phyloP scores from a whole-genome alignment of 768 basidiomycete genomes.

The Boletus reticuloceps region DNA sequence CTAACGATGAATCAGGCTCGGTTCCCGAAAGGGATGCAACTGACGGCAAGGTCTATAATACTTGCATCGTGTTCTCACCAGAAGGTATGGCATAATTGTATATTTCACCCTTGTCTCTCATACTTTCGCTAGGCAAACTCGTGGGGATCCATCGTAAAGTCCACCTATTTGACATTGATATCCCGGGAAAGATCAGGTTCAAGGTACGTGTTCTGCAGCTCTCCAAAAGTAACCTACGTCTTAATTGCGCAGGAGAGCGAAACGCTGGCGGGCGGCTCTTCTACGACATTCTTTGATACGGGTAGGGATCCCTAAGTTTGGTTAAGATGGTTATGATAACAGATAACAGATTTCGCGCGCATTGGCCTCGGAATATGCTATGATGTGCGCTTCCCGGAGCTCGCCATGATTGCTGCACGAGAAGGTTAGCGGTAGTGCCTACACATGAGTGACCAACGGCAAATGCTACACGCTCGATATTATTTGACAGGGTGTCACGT shows the following conservation, averaged over 20 bases:
- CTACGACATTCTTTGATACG: conserved; percentile 81
- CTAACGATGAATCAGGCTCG: conserved; percentile 56
- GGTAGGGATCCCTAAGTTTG: conserved; percentile 42
- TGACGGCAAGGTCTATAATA: conserved; percentile 82
- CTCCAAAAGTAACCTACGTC: background rate
- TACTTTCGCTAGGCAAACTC: conserved; percentile 61
- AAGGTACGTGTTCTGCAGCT: conserved; percentile 48
- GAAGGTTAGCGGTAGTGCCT: conserved; percentile 48
- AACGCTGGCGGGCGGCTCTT: conserved; percentile 73
- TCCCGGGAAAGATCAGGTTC: conserved; percentile 88
- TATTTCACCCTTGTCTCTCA: background rate
- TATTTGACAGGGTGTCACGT: conserved; percentile 68
- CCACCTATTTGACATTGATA: conserved; percentile 97
- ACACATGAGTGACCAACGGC: background rate
- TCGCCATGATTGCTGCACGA: conserved; percentile 87
- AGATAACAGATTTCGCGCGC: conserved; percentile 80
- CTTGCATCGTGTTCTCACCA: conserved; percentile 87
- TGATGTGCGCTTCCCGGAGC: conserved; percentile 92
- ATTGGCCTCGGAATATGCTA: conserved; percentile 97
- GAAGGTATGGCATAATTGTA: conserved; percentile 42
- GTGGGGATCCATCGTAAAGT: conserved; percentile 90
- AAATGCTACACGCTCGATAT: background rate
- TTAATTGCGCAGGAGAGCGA: conserved; percentile 71
- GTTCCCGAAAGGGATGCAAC: conserved; percentile 79
- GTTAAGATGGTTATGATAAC: background rate